Conservation (phyloP, 176 grass and related monocot species). For the Oryza longistaminata region DNA sequence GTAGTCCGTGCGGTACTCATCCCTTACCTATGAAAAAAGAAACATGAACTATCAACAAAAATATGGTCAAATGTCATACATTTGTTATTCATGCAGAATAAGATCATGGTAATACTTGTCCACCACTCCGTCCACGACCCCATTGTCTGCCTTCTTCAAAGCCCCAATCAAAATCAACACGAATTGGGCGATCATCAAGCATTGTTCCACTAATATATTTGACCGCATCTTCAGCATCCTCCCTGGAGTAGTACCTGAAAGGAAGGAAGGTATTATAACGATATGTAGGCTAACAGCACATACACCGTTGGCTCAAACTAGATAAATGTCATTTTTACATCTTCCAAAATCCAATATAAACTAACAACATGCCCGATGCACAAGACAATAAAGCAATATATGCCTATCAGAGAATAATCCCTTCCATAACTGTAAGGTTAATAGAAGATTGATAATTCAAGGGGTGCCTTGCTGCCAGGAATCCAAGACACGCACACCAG, state of each 20-base stretch:
- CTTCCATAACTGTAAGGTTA: background rate
- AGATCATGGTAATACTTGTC: slow-evolving; percentile 59
- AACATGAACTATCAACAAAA: slow-evolving; percentile 34
- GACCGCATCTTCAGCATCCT: slow-evolving; percentile 95
- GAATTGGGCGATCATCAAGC: slow-evolving; percentile 91
- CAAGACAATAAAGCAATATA: background rate
- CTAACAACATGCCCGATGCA: background rate
- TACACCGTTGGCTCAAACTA: slow-evolving; percentile 6
- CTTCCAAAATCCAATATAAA: background rate
- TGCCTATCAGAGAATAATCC: background rate
- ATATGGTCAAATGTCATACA: background rate
- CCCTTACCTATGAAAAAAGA: slow-evolving; percentile 61
- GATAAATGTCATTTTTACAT: background rate
- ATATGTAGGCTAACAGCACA: background rate
- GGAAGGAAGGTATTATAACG: background rate
- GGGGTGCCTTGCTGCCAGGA: slow-evolving; percentile 10
- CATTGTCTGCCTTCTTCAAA: slow-evolving; percentile 76
- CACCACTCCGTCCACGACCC: slow-evolving; percentile 95
- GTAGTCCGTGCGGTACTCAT: slow-evolving; percentile 98
- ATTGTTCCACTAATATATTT: slow-evolving; percentile 98
- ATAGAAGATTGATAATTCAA: background rate
- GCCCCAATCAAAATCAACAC: slow-evolving; percentile 80
- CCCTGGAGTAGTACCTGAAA: slow-evolving; percentile 87
- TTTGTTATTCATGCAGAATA: slow-evolving; percentile 23
- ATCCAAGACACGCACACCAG: slow-evolving; percentile 12